These are phyloP conservation scores for Leccinum rimulosum DNA, from an alignment of 768 basidiomycete genomes.

Conservation along the genomic window DNA sequence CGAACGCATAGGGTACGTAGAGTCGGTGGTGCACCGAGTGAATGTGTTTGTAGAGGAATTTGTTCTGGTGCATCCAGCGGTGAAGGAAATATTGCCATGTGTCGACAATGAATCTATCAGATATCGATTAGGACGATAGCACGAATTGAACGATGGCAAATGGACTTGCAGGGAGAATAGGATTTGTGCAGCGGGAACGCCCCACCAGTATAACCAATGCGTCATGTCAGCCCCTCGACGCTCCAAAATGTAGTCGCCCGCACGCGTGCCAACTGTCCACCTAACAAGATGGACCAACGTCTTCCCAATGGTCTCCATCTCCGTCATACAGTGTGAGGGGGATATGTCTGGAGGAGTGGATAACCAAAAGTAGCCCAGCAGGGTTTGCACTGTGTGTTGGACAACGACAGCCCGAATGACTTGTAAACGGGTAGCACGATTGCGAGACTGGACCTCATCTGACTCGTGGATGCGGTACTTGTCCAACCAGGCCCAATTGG, in stretches of 20 bases:
- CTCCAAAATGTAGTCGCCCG: slow-evolving; percentile 36
- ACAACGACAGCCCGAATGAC: slow-evolving; percentile 81
- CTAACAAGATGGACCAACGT: slow-evolving; percentile 40
- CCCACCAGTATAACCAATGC: slow-evolving; percentile 91
- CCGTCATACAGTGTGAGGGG: slow-evolving; percentile 38
- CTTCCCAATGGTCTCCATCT: slow-evolving; percentile 41
- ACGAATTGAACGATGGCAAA: neutral
- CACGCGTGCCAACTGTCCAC: slow-evolving; percentile 41
- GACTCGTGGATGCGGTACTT: slow-evolving; percentile 88
- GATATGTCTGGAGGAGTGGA: slow-evolving; percentile 38
- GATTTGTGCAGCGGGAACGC: slow-evolving; percentile 70
- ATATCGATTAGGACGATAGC: neutral
- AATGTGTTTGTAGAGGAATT: slow-evolving; percentile 85
- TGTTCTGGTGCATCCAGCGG: slow-evolving; percentile 86
- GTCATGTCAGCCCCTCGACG: slow-evolving; percentile 43
- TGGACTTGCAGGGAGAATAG: slow-evolving; percentile 78
- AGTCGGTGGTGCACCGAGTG: slow-evolving; percentile 95
- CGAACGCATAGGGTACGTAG: slow-evolving; percentile 96
- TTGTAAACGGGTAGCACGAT: slow-evolving; percentile 65
- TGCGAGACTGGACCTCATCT: slow-evolving; percentile 68
- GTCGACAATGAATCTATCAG: slow-evolving; percentile 82
- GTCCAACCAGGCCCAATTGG: slow-evolving; percentile 73
- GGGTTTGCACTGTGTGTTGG: slow-evolving; percentile 85
- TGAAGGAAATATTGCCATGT: slow-evolving; percentile 99
- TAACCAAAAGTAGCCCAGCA: slow-evolving; percentile 68